Conservation (phyloP, 768 basidiomycete genomes). For the Kwoniella heveanensis region DNA sequence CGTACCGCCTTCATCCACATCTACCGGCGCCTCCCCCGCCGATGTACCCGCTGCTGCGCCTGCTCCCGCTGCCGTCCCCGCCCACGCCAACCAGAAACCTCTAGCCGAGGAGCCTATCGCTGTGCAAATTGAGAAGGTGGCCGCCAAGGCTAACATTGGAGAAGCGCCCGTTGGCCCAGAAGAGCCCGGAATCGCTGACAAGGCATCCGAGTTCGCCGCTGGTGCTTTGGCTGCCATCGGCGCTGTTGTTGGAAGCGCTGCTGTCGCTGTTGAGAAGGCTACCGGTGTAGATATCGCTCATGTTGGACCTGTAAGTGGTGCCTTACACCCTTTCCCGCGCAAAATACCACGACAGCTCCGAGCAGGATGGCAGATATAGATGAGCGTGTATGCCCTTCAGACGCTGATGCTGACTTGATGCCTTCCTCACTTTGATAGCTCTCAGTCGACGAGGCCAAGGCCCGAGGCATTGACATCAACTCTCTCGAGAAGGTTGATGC, state of each 20-base stretch:
- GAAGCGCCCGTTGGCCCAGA: conserved; percentile 32
- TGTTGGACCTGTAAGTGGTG: conserved; percentile 44
- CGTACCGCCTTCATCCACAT: conserved; percentile 6
- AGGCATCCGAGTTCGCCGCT: conserved; percentile 39
- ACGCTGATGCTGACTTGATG: conserved; percentile 13
- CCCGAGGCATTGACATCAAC: conserved; percentile 47
- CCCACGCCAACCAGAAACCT: conserved; percentile 17
- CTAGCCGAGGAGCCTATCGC: conserved; percentile 26
- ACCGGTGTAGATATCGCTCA: conserved; percentile 52
- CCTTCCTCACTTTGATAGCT: conserved; percentile 38
- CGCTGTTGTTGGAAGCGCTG: conserved; percentile 33
- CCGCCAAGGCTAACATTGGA: conserved; percentile 43
- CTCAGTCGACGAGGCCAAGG: conserved; percentile 51
- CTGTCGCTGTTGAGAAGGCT: conserved; percentile 48
- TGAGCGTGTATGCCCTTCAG: no score
- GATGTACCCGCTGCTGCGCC: conserved; percentile 20
- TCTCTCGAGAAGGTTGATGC: conserved; percentile 37
- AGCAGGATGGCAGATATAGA: no score
- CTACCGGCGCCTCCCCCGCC: conserved; percentile 13
- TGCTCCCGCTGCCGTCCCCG: conserved; percentile 4
- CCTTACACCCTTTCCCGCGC: background rate
- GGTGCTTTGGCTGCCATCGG: conserved; percentile 43
- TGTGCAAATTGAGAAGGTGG: conserved; percentile 40
- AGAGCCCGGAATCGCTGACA: conserved; percentile 22
- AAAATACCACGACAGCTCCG: no score